A percentile compares a stretch with the other conserved stretches of the same genome.
phyloP scores from a whole-genome alignment of 2,329 filamentous ascomycete genomes.

The Samsoniella hepiali region DNA sequence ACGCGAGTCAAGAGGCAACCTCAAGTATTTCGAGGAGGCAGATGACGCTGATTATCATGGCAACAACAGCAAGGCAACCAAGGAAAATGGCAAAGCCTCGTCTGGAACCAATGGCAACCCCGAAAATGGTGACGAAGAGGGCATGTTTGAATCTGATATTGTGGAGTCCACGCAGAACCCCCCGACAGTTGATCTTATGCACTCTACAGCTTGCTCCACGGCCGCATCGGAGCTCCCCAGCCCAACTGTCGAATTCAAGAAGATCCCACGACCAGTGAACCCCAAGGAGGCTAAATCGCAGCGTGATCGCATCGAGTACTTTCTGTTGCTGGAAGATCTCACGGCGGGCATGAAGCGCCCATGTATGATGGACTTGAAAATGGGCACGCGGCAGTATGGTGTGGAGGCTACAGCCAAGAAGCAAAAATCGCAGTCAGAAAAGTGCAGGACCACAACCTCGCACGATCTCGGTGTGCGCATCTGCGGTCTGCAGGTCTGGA shows the following conservation, averaged over 20 bases:
- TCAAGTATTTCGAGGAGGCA: constrained; percentile 90
- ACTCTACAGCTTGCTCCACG: constrained; percentile 32
- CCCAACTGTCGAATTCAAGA: constrained; percentile 35
- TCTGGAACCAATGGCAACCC: neutral
- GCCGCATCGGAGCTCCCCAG: constrained; percentile 37
- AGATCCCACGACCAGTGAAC: constrained; percentile 62
- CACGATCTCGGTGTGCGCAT: constrained; percentile 87
- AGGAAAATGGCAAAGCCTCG: neutral
- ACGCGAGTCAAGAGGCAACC: constrained; percentile 64
- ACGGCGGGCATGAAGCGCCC: constrained; percentile 95
- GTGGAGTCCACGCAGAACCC: constrained; percentile 3
- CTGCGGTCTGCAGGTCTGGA: constrained; percentile 96
- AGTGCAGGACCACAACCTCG: constrained; percentile 90
- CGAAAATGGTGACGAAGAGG: constrained; percentile 58
- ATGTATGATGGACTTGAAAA: constrained; percentile 96
- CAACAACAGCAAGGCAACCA: neutral
- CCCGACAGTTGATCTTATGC: constrained; percentile 27
- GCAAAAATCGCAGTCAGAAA: constrained; percentile 85
- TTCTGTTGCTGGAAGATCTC: constrained; percentile 88
- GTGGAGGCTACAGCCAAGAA: constrained; percentile 91
- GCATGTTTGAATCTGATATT: constrained; percentile 16
- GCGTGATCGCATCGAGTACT: constrained; percentile 76
- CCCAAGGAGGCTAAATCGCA: constrained; percentile 72
- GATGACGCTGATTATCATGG: constrained; percentile 67
- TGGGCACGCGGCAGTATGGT: constrained; percentile 96